Evolutionary conservation across 2,329 filamentous ascomycete species (phyloP).

Genomic region (Trichoderma koningiopsis): DNA sequence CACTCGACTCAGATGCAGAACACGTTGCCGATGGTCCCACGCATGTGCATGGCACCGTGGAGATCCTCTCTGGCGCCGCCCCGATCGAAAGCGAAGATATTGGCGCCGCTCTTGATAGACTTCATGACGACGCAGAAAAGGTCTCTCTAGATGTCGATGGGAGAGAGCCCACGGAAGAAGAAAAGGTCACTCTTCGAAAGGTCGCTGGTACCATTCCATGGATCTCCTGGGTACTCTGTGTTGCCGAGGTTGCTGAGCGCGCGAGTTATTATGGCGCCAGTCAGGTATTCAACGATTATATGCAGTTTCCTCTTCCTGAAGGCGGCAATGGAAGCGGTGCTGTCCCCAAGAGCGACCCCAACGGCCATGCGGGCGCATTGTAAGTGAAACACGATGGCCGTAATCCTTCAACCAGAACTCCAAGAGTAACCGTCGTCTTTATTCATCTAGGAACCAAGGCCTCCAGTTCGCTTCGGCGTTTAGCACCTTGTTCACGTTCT

Average conservation of each 20-base stretch:
- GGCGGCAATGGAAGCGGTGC: constrained; percentile 23
- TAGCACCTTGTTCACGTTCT: constrained; percentile 25
- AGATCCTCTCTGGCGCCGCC: constrained; percentile 19
- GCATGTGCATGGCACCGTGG: constrained; percentile 16
- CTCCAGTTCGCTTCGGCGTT: constrained; percentile 26
- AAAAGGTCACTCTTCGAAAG: constrained; percentile 20
- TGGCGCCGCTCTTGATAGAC: not conserved
- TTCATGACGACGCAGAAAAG: constrained; percentile 12
- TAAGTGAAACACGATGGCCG: constrained; percentile 4
- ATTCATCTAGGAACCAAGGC: constrained; percentile 14
- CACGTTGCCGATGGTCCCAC: constrained; percentile 20
- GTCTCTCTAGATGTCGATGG: not conserved
- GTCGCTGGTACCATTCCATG: constrained; percentile 17
- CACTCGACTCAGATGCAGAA: constrained; percentile 10
- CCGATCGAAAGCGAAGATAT: constrained; percentile 18
- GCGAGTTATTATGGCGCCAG: constrained; percentile 25
- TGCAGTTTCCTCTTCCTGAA: constrained; percentile 26
- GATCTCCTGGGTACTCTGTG: constrained; percentile 26
- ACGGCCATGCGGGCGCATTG: constrained; percentile 25
- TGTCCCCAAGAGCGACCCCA: constrained; percentile 24
- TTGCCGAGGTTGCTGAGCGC: constrained; percentile 24
- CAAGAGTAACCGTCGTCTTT: not conserved
- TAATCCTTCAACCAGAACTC: not conserved
- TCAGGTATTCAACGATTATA: constrained; percentile 25
- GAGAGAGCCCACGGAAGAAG: constrained; percentile 22